Conservation (phyloP, 345 rosid genomes). For the Ricinus communis region DNA sequence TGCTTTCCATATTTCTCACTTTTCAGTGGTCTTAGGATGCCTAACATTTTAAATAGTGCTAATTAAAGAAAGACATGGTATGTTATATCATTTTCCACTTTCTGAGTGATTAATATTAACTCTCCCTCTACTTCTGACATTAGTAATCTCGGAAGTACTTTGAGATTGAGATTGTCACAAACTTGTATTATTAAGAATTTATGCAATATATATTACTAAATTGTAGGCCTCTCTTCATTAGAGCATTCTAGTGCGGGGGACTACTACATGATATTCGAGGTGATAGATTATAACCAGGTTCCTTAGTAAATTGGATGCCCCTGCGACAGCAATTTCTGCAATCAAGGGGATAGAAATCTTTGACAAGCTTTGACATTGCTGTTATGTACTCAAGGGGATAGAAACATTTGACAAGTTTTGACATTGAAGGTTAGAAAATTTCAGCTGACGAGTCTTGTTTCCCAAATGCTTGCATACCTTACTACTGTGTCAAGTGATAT, state of each 20-base stretch:
- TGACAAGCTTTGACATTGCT: background rate
- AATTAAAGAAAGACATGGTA: background rate
- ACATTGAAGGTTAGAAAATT: background rate
- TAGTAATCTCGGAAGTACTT: background rate
- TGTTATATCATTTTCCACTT: background rate
- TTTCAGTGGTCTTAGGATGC: background rate
- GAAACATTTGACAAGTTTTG: background rate
- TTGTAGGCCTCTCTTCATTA: background rate
- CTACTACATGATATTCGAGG: background rate
- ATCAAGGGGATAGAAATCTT: background rate
- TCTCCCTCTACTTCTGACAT: background rate
- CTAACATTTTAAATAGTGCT: no score
- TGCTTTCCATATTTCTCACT: background rate
- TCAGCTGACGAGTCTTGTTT: background rate
- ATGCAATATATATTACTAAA: background rate
- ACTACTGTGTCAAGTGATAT: background rate
- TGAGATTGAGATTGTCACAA: background rate
- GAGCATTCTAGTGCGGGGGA: no score
- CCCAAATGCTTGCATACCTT: no score
- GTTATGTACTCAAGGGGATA: background rate
- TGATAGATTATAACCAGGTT: background rate
- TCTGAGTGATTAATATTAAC: background rate
- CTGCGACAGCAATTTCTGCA: background rate
- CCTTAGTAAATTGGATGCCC: background rate
- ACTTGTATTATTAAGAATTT: background rate